These are phyloP conservation scores for Acacia concinna DNA, from an alignment of 331 rosid genomes.

Conservation along the genomic window DNA sequence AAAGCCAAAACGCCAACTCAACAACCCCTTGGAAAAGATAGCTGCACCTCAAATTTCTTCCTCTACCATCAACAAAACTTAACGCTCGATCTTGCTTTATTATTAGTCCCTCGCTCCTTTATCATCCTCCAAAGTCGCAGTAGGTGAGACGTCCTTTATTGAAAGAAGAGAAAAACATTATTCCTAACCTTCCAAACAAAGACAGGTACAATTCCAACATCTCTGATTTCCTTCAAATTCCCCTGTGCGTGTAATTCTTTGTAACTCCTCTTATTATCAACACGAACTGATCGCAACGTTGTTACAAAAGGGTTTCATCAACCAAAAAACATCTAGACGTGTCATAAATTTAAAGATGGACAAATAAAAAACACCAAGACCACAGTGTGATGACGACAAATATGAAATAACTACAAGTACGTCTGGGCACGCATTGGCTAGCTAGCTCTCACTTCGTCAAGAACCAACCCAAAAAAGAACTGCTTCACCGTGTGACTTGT, in stretches of 20 bases:
- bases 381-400: background rate
- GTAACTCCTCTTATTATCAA: conserved; percentile 1
- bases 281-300: background rate
- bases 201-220: background rate
- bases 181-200: conserved; percentile 7
- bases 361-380: background rate
- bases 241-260: no score
- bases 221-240: no score
- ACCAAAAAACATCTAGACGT: background rate
- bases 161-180: conserved; percentile 31
- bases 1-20: conserved; percentile 50
- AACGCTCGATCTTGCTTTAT: conserved; percentile 45
- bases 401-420: background rate
- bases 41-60: conserved; percentile 37
- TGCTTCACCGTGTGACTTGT: background rate
- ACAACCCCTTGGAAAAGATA: conserved; percentile 42
- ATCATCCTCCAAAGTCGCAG: conserved; percentile 29
- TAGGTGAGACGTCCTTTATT: conserved; percentile 38
- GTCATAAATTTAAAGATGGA: background rate
- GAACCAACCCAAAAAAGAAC: background rate
- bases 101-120: conserved; percentile 35
- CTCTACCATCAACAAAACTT: conserved; percentile 29
- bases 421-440: background rate
- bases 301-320: background rate
- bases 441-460: background rate